Conservation (phyloP, 352 stramenopile species). For the Phytophthora ohioensis region DNA sequence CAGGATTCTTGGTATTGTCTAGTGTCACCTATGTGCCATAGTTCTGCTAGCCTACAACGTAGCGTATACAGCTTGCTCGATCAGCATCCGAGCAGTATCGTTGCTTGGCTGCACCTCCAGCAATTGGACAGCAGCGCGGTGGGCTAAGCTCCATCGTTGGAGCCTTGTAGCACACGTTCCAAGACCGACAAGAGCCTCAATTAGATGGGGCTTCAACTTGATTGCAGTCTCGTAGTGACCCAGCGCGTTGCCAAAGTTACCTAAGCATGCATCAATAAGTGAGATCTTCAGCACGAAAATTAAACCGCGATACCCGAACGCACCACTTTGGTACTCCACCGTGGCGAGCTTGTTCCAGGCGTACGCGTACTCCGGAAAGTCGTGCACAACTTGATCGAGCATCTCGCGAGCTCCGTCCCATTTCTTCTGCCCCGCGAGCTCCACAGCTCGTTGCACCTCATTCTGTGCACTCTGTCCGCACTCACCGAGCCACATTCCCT, state of each 20-base stretch:
- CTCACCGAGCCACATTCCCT: constrained; percentile 79
- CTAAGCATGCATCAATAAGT: constrained; percentile 29
- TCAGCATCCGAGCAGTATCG: constrained; percentile 64
- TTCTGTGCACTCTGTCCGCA: constrained; percentile 53
- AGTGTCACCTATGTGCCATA: not conserved
- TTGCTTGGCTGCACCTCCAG: constrained; percentile 72
- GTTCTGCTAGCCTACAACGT: constrained; percentile 42
- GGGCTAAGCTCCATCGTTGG: constrained; percentile 65
- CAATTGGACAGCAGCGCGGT: constrained; percentile 63
- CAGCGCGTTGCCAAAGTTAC: constrained; percentile 59
- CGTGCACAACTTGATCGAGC: constrained; percentile 56
- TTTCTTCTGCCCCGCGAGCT: constrained; percentile 49
- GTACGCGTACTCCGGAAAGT: constrained; percentile 67
- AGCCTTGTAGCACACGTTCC: constrained; percentile 79
- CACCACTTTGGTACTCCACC: constrained; percentile 67
- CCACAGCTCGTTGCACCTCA: constrained; percentile 50
- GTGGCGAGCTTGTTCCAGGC: constrained; percentile 83
- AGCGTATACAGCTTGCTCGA: constrained; percentile 71
- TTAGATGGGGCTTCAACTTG: constrained; percentile 71
- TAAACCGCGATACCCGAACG: constrained; percentile 1
- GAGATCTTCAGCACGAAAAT: not conserved
- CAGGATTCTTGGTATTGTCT: not conserved
- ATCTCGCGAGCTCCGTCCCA: constrained; percentile 51
- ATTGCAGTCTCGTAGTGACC: constrained; percentile 69
- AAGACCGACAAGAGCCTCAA: constrained; percentile 78